phyloP scores from a whole-genome alignment of 192 early-diverging fungal species.

The Anaeromyces robustus region DNA sequence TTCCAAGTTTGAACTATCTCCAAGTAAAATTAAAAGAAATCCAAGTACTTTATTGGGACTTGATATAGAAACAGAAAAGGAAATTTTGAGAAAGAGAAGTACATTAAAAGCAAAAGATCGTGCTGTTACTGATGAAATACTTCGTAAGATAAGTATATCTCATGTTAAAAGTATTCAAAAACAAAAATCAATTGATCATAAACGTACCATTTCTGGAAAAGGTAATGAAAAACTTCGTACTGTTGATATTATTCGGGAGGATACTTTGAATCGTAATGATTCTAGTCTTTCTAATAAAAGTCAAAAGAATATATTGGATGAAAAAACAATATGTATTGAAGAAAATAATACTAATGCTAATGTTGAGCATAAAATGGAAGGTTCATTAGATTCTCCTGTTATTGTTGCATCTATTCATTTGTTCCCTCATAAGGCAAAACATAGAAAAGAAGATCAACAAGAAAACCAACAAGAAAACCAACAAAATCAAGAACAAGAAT shows the following conservation, averaged over 20 bases:
- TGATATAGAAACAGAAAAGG: neutral
- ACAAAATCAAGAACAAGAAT: too few species aligned
- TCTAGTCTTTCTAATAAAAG: neutral
- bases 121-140: neutral
- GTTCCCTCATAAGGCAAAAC: too few species aligned
- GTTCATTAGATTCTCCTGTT: too few species aligned
- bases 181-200: neutral
- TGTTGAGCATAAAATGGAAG: too few species aligned
- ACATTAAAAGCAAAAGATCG: neutral
- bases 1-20: neutral
- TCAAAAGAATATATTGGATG: neutral
- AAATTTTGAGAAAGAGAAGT: neutral
- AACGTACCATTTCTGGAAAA: neutral
- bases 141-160: neutral
- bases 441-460: too few species aligned
- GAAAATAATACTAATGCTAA: too few species aligned
- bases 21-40: neutral
- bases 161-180: neutral
- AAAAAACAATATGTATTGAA: neutral
- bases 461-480: too few species aligned
- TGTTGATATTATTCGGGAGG: neutral
- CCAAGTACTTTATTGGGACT: neutral
- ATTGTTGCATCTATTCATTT: too few species aligned
- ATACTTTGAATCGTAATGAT: neutral
- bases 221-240: neutral